These are phyloP conservation scores for Erigeron philadelphicus DNA, from an alignment of 140 eudicot genomes.

Conservation along the genomic window DNA sequence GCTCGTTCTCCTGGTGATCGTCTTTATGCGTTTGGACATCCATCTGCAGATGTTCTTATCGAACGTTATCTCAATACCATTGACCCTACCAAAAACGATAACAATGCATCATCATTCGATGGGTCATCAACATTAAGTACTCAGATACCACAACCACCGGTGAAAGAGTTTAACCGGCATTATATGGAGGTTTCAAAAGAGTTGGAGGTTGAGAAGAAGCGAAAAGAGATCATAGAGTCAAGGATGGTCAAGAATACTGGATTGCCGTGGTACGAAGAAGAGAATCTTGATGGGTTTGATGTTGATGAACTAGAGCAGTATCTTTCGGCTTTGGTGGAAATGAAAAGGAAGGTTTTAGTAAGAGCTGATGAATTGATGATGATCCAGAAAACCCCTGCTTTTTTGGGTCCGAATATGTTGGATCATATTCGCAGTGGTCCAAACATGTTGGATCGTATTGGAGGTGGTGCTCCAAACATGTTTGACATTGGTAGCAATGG, in stretches of 20 bases:
- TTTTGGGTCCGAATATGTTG: conserved; percentile 17
- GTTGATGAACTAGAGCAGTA: conserved; percentile 25
- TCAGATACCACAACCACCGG: not conserved
- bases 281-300: conserved; percentile 17
- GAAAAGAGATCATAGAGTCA: conserved; percentile 13
- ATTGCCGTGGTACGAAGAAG: conserved; percentile 23
- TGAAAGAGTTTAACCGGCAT: conserved; percentile 24
- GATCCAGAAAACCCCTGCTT: conserved; percentile 20
- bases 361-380: conserved; percentile 33
- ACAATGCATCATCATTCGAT: not conserved
- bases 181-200: conserved; percentile 23
- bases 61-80: conserved; percentile 13
- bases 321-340: conserved; percentile 22
- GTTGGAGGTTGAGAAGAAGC: conserved; percentile 27
- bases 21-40: conserved; percentile 26
- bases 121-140: not conserved
- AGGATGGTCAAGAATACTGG: conserved; percentile 4
- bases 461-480: too few species aligned
- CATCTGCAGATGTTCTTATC: conserved; percentile 22
- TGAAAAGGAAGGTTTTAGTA: conserved; percentile 25
- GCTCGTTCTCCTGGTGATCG: conserved; percentile 35
- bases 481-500: too few species aligned
- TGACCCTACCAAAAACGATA: not conserved
- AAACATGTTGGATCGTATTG: too few species aligned
- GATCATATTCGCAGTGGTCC: not conserved